Base-by-base conservation (phyloP, 305 asterid genomes). In the Fraxinus velutina region DNA sequence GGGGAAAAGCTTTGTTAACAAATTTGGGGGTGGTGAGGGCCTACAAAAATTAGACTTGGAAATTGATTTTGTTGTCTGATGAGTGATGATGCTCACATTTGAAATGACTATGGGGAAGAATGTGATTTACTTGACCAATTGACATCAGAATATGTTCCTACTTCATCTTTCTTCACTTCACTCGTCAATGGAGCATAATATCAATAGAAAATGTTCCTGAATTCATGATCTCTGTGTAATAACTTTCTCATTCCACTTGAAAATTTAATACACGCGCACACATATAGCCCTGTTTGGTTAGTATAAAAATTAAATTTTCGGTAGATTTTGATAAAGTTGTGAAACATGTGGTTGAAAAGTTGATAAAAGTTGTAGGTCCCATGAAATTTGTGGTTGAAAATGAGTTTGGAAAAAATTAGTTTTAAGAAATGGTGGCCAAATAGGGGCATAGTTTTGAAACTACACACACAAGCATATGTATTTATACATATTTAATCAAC, bases 171-270 rank as follows among this genome's bases (percentile, higher is more conserved):
- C 70, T 60, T 60, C 70, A 60, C 29, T 60, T 60, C 70, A 21
- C 70, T 21, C 30, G 5, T 21, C 15, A 60, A 60, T 60, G 66
- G 30, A 60, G 13, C 70, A 60, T 9, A 60, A 6, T 60, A 60
- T 60, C 70, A 60, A 8, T 21, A 21, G 29, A 17, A 60, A 60
- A 60, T 60, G 70, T 79, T 73, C 42, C 42, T 39, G 6, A n/a
- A 70, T 0, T 42, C 33, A 44, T 80, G n/a, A 57, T 81, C 64
- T 73, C 81, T 72, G 84, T 42, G 21, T 30, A 39, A 13, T 32
- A 60, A 36, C 79, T 9, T 33, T 78, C 39, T 83, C 77, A 52
- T 83, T 19, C 3, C 10, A 60, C 70, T 60, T 21, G 12, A 57
- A 57, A 21, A 21, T 6, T 21, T 6, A 57, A 60, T 60, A 60